Evolutionary conservation across 2,329 filamentous ascomycete species (phyloP), one percentile per base, ranked within the genome.

Genomic region (Aciculosporium take): DNA sequence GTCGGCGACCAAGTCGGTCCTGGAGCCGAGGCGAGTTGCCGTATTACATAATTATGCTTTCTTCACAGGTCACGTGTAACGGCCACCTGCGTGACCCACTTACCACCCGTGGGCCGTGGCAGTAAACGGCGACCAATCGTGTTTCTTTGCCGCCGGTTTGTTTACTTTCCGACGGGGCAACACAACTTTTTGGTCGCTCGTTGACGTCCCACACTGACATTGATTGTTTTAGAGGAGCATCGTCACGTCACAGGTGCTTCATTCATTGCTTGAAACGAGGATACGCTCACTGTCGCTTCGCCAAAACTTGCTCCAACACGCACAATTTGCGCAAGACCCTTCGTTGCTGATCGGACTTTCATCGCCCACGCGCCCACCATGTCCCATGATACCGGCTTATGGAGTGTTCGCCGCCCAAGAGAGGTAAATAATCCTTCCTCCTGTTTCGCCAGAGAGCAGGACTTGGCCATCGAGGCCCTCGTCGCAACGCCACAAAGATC

Each of bases 351-450:
- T 12, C 4, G 10, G 6, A 24, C 7, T 23, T n/a, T 27, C 20
- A 35, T 18, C 13, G n/a, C 18, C 7, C 45, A 40, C 48, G 48
- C 47, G 46, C 49, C 44, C 18, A 45, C 43, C 56, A 93, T 93
- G 86, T 85, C 85, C 66, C 84, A 91, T 66, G 85, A 93, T 56
- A 77, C 79, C 46, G 84, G 83, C 56, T 70, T 91, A 57, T 95
- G 89, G 74, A 94, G 87, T 57, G 85, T 93, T 59, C 86, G 86
- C 64, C 81, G 88, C 56, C 83, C 84, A 52, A 78, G 89, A 72
- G 88, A 95, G 74, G 87, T 93, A 71, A 60, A 74, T 40, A 34
- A 23, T 23, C 23, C 21, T 9, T 33, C 31, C 18, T 33, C 30
- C 39, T 41, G 41, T n/a, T 18, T 43, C 42, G 46, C 44, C 12